Conservation (phyloP, 164 flowering plant genomes). For the Macadamia integrifolia region DNA sequence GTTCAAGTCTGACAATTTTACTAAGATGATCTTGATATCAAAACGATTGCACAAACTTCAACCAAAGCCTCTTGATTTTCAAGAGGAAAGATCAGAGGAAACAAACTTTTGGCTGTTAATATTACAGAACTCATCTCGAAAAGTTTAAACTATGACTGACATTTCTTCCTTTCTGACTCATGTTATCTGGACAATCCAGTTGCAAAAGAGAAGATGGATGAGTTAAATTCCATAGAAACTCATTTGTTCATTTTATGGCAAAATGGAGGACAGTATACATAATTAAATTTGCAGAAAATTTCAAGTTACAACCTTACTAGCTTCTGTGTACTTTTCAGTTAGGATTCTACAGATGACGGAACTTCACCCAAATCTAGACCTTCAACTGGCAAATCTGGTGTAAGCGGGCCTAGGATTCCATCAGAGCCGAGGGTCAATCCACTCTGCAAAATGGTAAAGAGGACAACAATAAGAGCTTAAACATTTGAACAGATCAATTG, state of each 20-base stretch:
- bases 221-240: not conserved
- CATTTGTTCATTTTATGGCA: not conserved
- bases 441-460: slow-evolving; percentile 48
- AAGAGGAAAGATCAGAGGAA: too few species aligned
- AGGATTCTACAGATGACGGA: slow-evolving; percentile 45
- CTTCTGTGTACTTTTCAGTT: not conserved
- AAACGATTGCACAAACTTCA: too few species aligned
- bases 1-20: too few species aligned
- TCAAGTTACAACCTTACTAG: not conserved
- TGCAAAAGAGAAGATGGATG: too few species aligned
- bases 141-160: too few species aligned
- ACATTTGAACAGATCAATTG: not conserved
- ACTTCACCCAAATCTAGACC: slow-evolving; percentile 65
- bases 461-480: not conserved
- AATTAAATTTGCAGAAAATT: not conserved
- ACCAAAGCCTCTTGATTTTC: too few species aligned
- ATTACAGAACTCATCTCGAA: too few species aligned
- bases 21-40: too few species aligned
- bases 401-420: slow-evolving; percentile 72
- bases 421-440: slow-evolving; percentile 76
- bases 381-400: slow-evolving; percentile 55
- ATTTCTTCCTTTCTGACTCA: too few species aligned
- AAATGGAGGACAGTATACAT: not conserved
- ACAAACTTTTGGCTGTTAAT: too few species aligned
- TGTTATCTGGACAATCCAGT: too few species aligned